Evolutionary conservation across 2,329 filamentous ascomycete species (phyloP), one percentile per base, ranked within the genome.

Genomic region (Neopestalotiopsis clavispora): DNA sequence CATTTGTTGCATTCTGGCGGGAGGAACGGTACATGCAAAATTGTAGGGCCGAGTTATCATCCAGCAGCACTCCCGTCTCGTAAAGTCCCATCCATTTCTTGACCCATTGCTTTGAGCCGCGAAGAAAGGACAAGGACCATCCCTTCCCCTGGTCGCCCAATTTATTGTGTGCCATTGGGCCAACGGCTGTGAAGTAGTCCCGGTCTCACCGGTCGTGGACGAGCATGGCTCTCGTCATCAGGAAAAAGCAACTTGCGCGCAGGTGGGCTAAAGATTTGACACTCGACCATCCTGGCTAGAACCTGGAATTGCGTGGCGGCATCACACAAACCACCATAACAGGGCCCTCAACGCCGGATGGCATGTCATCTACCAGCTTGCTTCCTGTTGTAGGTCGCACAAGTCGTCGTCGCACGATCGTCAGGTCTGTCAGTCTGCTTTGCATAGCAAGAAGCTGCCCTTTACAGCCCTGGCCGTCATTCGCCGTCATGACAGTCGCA

Each of bases 11-110:
- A 32, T 13, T 14, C 13, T 13, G 45, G 40, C 42, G 34, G 52
- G 23, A 60, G 30, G 52, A 34, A 67, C 20, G 42, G n/a, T 32
- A 42, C 28, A 30, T 34, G 49, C 28, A 30, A 10, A 17, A 32
- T 13, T 20, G 45, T 58, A 67, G 65, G 65, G 56, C 65, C 65
- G 65, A 67, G 56, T 59, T 10, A n/a, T 20, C 62, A 56, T 40
- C 59, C 7, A 23, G 7, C 45, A 59, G 52, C 52, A 67, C 17
- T 59, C 20, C 65, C 65, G 65, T 45, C 38, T 30, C 52, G 56
- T 28, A 7, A 38, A 45, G 65, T 10, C 9, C 57, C 34, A 52
- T 40, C 34, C 34, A 38, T 38, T 38, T 38, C 34, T 38, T 38
- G 34, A 10, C 52, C 52, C 52, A 7, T 57, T 57, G 30, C 23